phyloP scores from a whole-genome alignment of 2,329 filamentous ascomycete genomes.

The Zymoseptoria ardabiliae region DNA sequence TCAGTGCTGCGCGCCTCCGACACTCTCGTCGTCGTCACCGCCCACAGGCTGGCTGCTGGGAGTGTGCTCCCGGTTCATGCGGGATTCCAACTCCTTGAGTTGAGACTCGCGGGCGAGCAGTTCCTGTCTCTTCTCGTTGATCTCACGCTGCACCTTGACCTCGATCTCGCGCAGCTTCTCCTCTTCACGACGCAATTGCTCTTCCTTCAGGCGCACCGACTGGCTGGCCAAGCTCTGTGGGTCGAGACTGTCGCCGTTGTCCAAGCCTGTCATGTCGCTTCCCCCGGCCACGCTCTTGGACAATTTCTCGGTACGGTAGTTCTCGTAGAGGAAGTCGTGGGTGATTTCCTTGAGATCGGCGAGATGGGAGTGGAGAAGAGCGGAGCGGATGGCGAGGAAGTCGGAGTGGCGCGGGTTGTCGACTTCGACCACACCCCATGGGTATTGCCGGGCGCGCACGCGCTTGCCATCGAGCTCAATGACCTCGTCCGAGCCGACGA shows the following conservation, averaged over 20 bases:
- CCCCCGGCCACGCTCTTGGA: constrained; percentile 85
- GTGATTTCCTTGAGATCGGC: constrained; percentile 99
- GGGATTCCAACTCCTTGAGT: constrained; percentile 95
- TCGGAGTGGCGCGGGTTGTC: constrained; percentile 99
- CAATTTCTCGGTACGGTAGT: constrained; percentile 99
- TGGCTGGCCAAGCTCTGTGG: constrained; percentile 94
- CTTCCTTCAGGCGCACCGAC: constrained; percentile 97
- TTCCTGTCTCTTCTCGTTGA: constrained; percentile 99
- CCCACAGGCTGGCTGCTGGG: constrained; percentile 16
- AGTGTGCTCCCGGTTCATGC: constrained; percentile 66
- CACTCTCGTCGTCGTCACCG: constrained; percentile 19
- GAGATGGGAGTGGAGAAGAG: constrained; percentile 93
- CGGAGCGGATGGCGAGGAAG: constrained; percentile 94
- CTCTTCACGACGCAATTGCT: constrained; percentile 96
- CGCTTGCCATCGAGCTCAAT: constrained; percentile 89
- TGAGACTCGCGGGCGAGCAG: constrained; percentile 94
- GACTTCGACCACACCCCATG: constrained; percentile 97
- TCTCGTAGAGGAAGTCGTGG: constrained; percentile 99
- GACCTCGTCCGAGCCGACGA: constrained; percentile 93
- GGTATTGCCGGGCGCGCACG: constrained; percentile 93
- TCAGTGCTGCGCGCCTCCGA: constrained; percentile 18
- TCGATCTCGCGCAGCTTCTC: constrained; percentile 99
- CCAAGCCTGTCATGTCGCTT: constrained; percentile 52
- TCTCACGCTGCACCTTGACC: constrained; percentile 98
- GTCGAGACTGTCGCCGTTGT: constrained; percentile 64